A percentile compares a stretch with the other conserved stretches of the same genome.
Evolutionary conservation across 2,329 filamentous ascomycete genomes (phyloP).

Genomic region (Aspergillus aculeatinus): DNA sequence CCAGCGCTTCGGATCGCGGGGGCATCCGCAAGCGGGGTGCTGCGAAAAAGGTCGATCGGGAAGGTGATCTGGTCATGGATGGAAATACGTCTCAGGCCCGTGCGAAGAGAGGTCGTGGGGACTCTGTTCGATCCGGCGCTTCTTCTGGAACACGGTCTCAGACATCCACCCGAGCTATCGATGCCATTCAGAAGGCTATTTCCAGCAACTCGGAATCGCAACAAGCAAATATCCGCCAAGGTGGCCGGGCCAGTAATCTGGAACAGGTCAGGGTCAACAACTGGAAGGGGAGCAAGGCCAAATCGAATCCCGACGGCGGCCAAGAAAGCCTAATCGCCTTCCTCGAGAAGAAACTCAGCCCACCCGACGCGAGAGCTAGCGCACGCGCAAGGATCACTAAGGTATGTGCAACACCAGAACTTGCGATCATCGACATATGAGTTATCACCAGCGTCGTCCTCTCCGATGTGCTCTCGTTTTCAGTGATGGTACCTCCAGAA

Average conservation of each 20-base stretch:
- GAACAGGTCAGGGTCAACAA: constrained; percentile 55
- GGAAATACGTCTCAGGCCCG: constrained; percentile 37
- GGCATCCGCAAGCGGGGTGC: constrained; percentile 53
- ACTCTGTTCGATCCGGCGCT: constrained; percentile 24
- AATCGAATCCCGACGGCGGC: constrained; percentile 65
- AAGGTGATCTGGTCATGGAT: constrained; percentile 64
- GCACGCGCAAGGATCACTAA: constrained; percentile 67
- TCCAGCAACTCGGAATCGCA: constrained; percentile 30
- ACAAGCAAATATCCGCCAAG: constrained; percentile 43
- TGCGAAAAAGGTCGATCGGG: constrained; percentile 52
- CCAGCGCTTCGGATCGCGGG: constrained; percentile 41
- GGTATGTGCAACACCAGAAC: constrained; percentile 63
- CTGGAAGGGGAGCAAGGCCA: constrained; percentile 67
- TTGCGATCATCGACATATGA: constrained; percentile 42
- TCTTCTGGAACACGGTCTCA: constrained; percentile 22
- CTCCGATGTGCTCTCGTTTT: constrained; percentile 43
- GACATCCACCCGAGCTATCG: constrained; percentile 32
- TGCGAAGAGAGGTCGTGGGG: constrained; percentile 37
- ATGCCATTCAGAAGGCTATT: constrained; percentile 40
- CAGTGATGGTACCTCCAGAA: constrained; percentile 44
- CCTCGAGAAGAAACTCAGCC: constrained; percentile 67
- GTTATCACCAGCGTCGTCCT: constrained; percentile 32
- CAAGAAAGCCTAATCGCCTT: constrained; percentile 65
- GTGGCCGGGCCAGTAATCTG: constrained; percentile 27
- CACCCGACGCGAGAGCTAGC: constrained; percentile 49